phyloP scores from a whole-genome alignment of 1,284 basidiomycete species.

The Leccinum pachyderme region DNA sequence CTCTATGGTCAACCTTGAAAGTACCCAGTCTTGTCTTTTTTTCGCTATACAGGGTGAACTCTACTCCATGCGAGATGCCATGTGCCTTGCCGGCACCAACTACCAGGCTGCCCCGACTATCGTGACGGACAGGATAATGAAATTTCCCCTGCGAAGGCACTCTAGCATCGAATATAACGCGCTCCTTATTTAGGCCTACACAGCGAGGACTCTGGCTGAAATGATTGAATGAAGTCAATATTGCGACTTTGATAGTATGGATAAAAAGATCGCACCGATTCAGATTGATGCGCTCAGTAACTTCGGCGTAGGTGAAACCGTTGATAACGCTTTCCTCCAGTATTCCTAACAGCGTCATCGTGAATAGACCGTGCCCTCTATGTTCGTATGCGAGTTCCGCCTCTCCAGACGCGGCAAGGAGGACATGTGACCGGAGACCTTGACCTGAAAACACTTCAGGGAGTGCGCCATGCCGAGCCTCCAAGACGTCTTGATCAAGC shows the following conservation, averaged over 20 bases:
- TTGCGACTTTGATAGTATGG: neutral
- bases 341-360: slow-evolving; percentile 12
- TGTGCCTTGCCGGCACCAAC: slow-evolving; percentile 16
- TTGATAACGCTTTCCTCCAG: slow-evolving; percentile 3
- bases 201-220: slow-evolving; percentile 19
- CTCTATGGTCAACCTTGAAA: neutral
- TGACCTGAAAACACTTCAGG: slow-evolving; percentile 43
- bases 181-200: slow-evolving; percentile 13
- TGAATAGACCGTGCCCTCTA: slow-evolving; percentile 13
- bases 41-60: neutral
- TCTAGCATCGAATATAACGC: slow-evolving; percentile 16
- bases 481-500: slow-evolving; percentile 50
- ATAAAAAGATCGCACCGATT: neutral
- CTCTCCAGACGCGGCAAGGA: slow-evolving; percentile 53
- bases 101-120: neutral
- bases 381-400: slow-evolving; percentile 31
- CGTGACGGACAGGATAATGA: neutral
- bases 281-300: slow-evolving; percentile 7
- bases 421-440: slow-evolving; percentile 42
- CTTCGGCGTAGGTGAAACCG: slow-evolving; percentile 14
- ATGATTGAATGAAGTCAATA: neutral
- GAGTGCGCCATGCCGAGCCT: slow-evolving; percentile 27
- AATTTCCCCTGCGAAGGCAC: neutral
- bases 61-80: neutral
- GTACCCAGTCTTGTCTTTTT: neutral